phyloP scores from a whole-genome alignment of 495 filamentous ascomycete genomes.

The Chaetomium cochliodes region DNA sequence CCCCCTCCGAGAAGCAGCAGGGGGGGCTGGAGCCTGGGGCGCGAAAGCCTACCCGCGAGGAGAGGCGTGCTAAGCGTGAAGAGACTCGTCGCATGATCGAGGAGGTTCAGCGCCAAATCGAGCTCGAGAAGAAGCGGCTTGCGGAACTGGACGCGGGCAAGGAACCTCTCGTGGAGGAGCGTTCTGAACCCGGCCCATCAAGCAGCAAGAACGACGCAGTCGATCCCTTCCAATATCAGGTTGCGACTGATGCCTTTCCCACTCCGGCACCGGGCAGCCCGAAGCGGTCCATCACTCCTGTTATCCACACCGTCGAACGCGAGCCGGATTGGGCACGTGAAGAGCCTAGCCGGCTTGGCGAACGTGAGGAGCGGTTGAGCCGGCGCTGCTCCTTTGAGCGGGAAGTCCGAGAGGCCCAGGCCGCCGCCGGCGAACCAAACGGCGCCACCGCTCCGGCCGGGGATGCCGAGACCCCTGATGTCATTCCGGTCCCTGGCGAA shows the following conservation, averaged over 20 bases:
- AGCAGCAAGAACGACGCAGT: conserved; percentile 30
- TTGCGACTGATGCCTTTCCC: conserved; percentile 47
- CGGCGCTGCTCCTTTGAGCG: conserved; percentile 45
- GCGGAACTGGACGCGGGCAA: conserved; percentile 21
- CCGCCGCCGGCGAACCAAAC: conserved; percentile 35
- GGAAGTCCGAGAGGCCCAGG: conserved; percentile 39
- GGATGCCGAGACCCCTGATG: conserved; percentile 38
- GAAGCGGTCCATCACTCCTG: conserved; percentile 38
- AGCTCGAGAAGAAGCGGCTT: conserved; percentile 32
- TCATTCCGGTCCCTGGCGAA: conserved; percentile 38
- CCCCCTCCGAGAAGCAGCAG: conserved; percentile 36
- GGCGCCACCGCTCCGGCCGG: conserved; percentile 42
- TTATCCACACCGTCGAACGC: conserved; percentile 46
- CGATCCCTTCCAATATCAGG: conserved; percentile 55
- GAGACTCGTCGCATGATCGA: conserved; percentile 31
- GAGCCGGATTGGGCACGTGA: conserved; percentile 37
- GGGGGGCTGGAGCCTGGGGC: conserved; percentile 31
- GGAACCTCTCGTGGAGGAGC: neutral
- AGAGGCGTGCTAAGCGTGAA: conserved; percentile 27
- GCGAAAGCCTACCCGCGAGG: conserved; percentile 32
- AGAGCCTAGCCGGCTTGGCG: conserved; percentile 8
- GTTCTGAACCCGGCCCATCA: conserved; percentile 18
- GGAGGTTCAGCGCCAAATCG: conserved; percentile 33
- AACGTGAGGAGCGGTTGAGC: conserved; percentile 34
- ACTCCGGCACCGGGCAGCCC: conserved; percentile 42